Conservation (phyloP, 345 rosid genomes). For the Raphanus raphanistrum region DNA sequence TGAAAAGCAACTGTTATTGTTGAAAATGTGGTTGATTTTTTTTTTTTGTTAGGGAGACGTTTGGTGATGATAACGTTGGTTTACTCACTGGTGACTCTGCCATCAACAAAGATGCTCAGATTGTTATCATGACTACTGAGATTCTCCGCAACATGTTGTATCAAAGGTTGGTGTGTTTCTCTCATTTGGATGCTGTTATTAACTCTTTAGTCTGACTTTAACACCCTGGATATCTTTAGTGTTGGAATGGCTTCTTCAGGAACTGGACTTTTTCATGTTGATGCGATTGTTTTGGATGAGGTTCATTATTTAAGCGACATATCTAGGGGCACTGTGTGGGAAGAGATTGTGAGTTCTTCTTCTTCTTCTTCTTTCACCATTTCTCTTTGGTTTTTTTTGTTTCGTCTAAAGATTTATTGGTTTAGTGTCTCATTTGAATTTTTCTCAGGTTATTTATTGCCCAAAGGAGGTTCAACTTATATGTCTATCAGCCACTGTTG, state of each 20-base stretch:
- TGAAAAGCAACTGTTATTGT: neutral
- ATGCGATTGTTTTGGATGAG: slow-evolving; percentile 91
- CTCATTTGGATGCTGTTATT: neutral
- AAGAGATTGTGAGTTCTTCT: slow-evolving; percentile 71
- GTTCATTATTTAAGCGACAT: slow-evolving; percentile 97
- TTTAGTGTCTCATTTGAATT: neutral
- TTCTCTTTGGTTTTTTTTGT: neutral
- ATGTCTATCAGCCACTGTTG: slow-evolving; percentile 92
- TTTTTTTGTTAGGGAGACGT: slow-evolving; percentile 58
- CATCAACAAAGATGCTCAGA: slow-evolving; percentile 78
- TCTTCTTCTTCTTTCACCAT: neutral
- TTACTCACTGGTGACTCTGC: slow-evolving; percentile 93
- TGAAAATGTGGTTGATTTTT: slow-evolving; percentile 18
- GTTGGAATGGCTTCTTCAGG: slow-evolving; percentile 88
- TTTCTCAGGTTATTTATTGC: slow-evolving; percentile 80
- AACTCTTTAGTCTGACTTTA: neutral
- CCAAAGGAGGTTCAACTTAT: slow-evolving; percentile 90
- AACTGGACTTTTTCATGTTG: slow-evolving; percentile 82
- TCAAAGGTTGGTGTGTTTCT: slow-evolving; percentile 74
- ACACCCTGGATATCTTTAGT: slow-evolving; percentile 40
- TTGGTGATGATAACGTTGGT: slow-evolving; percentile 89
- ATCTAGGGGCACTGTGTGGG: slow-evolving; percentile 97
- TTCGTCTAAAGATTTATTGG: neutral
- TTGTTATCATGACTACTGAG: slow-evolving; percentile 93
- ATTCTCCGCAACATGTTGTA: slow-evolving; percentile 94